Percentiles rank a stretch among this genome's conserved stretches.
Conservation (phyloP, 2,329 filamentous ascomycete genomes). For the Colletotrichum kahawae region DNA sequence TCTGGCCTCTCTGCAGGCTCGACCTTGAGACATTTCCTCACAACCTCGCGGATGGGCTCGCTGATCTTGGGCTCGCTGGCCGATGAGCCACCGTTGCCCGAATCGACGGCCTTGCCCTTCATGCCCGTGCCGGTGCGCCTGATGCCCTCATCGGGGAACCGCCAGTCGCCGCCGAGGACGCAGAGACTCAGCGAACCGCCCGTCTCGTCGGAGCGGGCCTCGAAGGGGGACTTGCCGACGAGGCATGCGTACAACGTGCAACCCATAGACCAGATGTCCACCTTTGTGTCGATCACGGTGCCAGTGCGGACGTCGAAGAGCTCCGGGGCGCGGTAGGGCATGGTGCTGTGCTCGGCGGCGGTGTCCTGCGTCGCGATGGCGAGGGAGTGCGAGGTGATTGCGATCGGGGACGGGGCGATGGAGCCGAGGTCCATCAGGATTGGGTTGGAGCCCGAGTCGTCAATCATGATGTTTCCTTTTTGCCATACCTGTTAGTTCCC, state of each 20-base stretch:
- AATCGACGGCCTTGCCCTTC: conserved; percentile 28
- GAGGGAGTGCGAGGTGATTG: conserved; percentile 87
- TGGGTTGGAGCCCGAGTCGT: conserved; percentile 83
- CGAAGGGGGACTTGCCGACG: conserved; percentile 95
- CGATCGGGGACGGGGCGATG: conserved; percentile 82
- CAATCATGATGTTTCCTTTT: conserved; percentile 94
- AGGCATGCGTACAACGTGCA: conserved; percentile 98
- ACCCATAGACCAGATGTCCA: conserved; percentile 96
- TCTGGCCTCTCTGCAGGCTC: conserved; percentile 89
- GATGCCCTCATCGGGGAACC: conserved; percentile 86
- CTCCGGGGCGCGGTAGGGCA: conserved; percentile 97
- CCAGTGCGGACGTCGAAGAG: conserved; percentile 98
- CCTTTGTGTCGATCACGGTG: conserved; percentile 89
- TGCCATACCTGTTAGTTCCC: background rate
- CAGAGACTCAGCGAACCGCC: conserved; percentile 93
- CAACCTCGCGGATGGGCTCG: conserved; percentile 84
- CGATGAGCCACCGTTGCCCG: conserved; percentile 29
- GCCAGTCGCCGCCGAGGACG: conserved; percentile 92
- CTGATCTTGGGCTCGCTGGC: conserved; percentile 65
- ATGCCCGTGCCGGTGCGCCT: conserved; percentile 47
- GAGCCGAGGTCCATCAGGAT: conserved; percentile 98
- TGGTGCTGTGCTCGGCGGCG: conserved; percentile 95
- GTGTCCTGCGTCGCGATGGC: conserved; percentile 93
- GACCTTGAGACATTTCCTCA: conserved; percentile 83
- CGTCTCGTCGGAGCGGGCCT: conserved; percentile 94